A percentile compares a stretch with the other conserved stretches of the same genome.
Evolutionary conservation across 179 eudicot species (phyloP).

Genomic region (Carnegiea gigantea): DNA sequence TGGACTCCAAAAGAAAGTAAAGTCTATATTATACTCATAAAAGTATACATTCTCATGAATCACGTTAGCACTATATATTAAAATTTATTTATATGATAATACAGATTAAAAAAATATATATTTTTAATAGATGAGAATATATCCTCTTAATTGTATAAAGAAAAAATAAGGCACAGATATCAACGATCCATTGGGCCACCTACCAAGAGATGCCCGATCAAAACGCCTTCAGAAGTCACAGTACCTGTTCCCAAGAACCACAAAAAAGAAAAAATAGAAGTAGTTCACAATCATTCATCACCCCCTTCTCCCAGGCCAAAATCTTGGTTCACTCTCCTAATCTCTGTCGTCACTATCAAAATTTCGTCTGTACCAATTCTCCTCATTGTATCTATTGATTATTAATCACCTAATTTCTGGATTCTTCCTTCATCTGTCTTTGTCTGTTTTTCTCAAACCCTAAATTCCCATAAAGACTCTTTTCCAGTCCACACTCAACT

Average conservation of each 20-base stretch:
- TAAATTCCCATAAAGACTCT: background rate
- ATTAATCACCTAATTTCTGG: background rate
- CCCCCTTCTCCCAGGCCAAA: background rate
- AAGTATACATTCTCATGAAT: too few relatives aligned
- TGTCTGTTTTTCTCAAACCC: constrained; percentile 15
- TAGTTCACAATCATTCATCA: background rate
- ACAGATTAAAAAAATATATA: too few relatives aligned
- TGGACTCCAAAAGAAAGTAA: too few relatives aligned
- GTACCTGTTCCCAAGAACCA: background rate
- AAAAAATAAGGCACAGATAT: background rate
- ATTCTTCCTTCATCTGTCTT: background rate
- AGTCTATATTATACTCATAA: too few relatives aligned
- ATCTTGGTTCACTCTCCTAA: background rate
- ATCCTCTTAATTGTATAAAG: too few relatives aligned
- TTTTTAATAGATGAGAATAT: too few relatives aligned
- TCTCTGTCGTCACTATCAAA: constrained; percentile 13
- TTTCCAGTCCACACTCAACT: background rate
- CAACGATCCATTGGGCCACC: constrained; percentile 20
- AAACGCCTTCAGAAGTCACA: background rate
- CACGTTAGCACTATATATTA: too few relatives aligned
- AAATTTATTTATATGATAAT: too few relatives aligned
- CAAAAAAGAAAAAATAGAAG: background rate
- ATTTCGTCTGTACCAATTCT: constrained; percentile 17
- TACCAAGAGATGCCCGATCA: constrained; percentile 23
- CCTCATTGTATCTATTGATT: background rate